These are phyloP conservation scores for Chaetomium sp. DNA, from an alignment of 2,329 filamentous ascomycete genomes.

Conservation along the genomic window DNA sequence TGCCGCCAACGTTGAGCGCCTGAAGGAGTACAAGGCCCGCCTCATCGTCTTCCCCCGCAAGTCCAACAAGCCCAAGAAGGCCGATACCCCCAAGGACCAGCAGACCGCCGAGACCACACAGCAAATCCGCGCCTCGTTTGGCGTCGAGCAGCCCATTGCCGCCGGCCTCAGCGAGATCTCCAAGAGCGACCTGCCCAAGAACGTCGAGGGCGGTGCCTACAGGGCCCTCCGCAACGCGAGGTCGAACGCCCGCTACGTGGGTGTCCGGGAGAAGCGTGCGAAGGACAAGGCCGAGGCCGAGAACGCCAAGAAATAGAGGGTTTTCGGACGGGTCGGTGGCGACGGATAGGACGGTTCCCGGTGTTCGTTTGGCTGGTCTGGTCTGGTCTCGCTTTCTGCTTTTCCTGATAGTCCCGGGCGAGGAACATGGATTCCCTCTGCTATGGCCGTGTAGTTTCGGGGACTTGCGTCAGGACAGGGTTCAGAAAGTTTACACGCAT, in stretches of 20 bases:
- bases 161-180: slow-evolving; percentile 72
- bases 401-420: slow-evolving; percentile 37
- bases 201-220: slow-evolving; percentile 82
- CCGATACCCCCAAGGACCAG: slow-evolving; percentile 68
- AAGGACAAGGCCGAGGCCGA: slow-evolving; percentile 86
- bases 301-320: slow-evolving; percentile 79
- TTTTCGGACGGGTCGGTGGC: slow-evolving; percentile 24
- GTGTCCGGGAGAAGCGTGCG: slow-evolving; percentile 89
- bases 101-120: slow-evolving; percentile 71
- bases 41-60: slow-evolving; percentile 98
- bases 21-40: slow-evolving; percentile 95
- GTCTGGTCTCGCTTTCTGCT: slow-evolving; percentile 37
- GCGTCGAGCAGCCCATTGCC: slow-evolving; percentile 61
- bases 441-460: slow-evolving; percentile 35
- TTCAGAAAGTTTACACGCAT: slow-evolving; percentile 36
- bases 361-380: slow-evolving; percentile 39
- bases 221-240: slow-evolving; percentile 80
- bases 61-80: slow-evolving; percentile 89
- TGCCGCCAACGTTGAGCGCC: slow-evolving; percentile 91
- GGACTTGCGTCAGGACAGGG: slow-evolving; percentile 33
- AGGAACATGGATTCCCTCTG: slow-evolving; percentile 32
- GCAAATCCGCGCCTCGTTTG: slow-evolving; percentile 58
- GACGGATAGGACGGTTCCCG: slow-evolving; percentile 35
- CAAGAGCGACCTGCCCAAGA: slow-evolving; percentile 77
- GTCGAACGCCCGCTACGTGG: slow-evolving; percentile 77